phyloP scores from a whole-genome alignment of 2,329 filamentous ascomycete genomes.

The Trichoderma lentiforme region DNA sequence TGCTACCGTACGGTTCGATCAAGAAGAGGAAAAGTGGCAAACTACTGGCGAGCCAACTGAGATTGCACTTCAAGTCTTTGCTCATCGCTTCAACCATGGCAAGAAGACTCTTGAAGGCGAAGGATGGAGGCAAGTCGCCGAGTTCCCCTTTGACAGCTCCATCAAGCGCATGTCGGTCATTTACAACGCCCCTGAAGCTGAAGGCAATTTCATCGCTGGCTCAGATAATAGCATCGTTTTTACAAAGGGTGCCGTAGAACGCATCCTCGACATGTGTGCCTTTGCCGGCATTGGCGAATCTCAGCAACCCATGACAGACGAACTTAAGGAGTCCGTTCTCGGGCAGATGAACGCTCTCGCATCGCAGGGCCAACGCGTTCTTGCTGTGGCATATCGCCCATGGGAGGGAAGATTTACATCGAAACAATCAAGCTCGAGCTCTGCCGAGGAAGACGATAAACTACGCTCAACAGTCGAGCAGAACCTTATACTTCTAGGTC shows the following conservation, averaged over 20 bases:
- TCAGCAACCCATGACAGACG: constrained; percentile 47
- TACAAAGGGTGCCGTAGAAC: constrained; percentile 61
- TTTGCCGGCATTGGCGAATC: constrained; percentile 43
- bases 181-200: constrained; percentile 50
- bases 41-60: constrained; percentile 71
- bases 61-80: constrained; percentile 72
- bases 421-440: constrained; percentile 31
- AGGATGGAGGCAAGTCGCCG: constrained; percentile 63
- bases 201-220: constrained; percentile 38
- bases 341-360: constrained; percentile 58
- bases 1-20: constrained; percentile 55
- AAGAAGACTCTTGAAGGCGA: constrained; percentile 50
- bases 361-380: constrained; percentile 66
- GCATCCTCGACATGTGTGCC: constrained; percentile 55
- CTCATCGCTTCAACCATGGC: constrained; percentile 62
- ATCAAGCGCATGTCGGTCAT: constrained; percentile 80
- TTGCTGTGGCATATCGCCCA: constrained; percentile 66
- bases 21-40: constrained; percentile 58
- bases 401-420: constrained; percentile 48
- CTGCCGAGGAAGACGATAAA: constrained; percentile 40
- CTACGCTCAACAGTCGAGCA: constrained; percentile 63
- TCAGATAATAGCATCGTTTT: constrained; percentile 51
- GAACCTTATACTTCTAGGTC: constrained; percentile 70
- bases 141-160: constrained; percentile 75
- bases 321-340: constrained; percentile 49